phyloP scores from a whole-genome alignment of 192 early-diverging fungal species.

The Coemansia sp. region DNA sequence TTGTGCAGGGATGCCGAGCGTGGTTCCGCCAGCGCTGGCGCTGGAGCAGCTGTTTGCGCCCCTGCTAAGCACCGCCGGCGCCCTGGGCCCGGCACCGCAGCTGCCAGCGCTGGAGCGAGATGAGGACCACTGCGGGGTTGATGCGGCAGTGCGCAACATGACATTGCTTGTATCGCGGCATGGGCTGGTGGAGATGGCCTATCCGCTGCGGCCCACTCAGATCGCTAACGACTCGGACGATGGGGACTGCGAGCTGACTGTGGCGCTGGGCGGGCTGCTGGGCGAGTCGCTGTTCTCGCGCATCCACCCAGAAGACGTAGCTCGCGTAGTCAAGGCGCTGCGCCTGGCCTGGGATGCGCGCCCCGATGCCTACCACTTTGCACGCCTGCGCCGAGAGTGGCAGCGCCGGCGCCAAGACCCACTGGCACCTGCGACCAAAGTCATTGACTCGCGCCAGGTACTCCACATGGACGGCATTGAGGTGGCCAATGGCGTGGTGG shows the following conservation, averaged over 20 bases:
- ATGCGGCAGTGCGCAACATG: slow-evolving; percentile 29
- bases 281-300: slow-evolving; percentile 52
- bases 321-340: slow-evolving; percentile 46
- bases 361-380: slow-evolving; percentile 49
- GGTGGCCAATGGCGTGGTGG: slow-evolving; percentile 47
- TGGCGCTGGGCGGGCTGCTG: slow-evolving; percentile 37
- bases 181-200: slow-evolving; percentile 54
- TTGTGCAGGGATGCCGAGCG: slow-evolving; percentile 25
- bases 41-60: slow-evolving; percentile 38
- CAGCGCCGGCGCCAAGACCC: slow-evolving; percentile 35
- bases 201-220: slow-evolving; percentile 30
- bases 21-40: slow-evolving; percentile 46
- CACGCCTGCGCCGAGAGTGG: slow-evolving; percentile 52
- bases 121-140: not conserved
- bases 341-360: slow-evolving; percentile 50
- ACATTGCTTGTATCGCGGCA: slow-evolving; percentile 53
- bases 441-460: slow-evolving; percentile 10
- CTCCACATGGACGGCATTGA: slow-evolving; percentile 42
- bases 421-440: not conserved
- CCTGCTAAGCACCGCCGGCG: slow-evolving; percentile 13
- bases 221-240: slow-evolving; percentile 16
- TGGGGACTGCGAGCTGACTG: slow-evolving; percentile 15
- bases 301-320: slow-evolving; percentile 50
- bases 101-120: slow-evolving; percentile 25
- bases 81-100: slow-evolving; percentile 35